These are phyloP conservation scores for Hymenoscyphus occultus DNA, from an alignment of 2,329 filamentous ascomycete species.

Conservation along the genomic window DNA sequence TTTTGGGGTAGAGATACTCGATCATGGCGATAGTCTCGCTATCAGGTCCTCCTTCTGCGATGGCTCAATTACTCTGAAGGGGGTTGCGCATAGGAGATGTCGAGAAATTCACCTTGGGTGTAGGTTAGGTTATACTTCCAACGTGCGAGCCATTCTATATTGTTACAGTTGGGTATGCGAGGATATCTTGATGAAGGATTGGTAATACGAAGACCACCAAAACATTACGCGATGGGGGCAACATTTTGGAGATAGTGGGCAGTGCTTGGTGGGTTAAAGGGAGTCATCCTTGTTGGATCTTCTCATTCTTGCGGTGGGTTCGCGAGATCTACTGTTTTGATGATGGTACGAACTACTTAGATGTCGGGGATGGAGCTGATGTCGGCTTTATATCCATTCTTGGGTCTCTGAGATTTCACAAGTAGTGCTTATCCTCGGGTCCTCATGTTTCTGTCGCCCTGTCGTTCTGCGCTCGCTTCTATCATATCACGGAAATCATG, in stretches of 20 bases:
- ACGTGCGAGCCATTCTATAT: slow-evolving; percentile 26
- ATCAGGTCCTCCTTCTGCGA: slow-evolving; percentile 28
- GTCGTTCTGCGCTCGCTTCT: not conserved
- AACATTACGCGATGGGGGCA: not conserved
- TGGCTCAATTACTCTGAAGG: slow-evolving; percentile 23
- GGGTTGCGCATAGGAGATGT: slow-evolving; percentile 24
- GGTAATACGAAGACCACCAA: not conserved
- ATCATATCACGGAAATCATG: not conserved
- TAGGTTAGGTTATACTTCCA: slow-evolving; percentile 18
- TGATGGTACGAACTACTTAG: not conserved
- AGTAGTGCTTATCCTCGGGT: not conserved
- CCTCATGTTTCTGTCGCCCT: not conserved
- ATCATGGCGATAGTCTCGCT: slow-evolving; percentile 39
- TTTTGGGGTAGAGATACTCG: slow-evolving; percentile 49
- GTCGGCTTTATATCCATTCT: not conserved
- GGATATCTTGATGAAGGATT: not conserved
- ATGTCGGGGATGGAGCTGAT: not conserved
- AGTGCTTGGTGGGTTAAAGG: not conserved
- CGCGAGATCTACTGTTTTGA: not conserved
- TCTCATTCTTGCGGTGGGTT: not conserved
- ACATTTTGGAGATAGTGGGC: not conserved
- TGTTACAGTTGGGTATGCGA: slow-evolving; percentile 17
- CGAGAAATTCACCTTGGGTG: slow-evolving; percentile 25
- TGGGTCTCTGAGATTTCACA: not conserved
- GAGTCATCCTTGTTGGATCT: not conserved